Conservation (phyloP, 345 rosid species). For the Hevea brasiliensis region DNA sequence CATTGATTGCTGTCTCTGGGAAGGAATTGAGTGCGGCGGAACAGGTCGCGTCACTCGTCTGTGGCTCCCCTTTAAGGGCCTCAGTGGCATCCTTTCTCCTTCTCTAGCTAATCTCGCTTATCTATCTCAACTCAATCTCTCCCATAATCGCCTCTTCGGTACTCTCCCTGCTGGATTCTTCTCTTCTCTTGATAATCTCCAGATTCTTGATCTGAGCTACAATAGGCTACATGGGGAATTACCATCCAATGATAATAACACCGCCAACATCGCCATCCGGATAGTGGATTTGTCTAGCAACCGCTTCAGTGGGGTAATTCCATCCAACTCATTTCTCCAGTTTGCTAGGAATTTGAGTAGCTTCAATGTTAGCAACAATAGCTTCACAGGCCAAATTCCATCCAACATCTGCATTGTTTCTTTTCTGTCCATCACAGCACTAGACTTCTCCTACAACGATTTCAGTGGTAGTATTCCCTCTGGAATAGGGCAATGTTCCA, state of each 20-base stretch:
- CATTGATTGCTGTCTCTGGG: constrained; percentile 84
- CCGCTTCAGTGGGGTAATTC: constrained; percentile 49
- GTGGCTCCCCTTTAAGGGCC: constrained; percentile 53
- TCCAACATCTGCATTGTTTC: constrained; percentile 51
- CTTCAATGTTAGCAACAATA: constrained; percentile 79
- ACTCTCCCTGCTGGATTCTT: constrained; percentile 51
- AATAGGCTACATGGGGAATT: constrained; percentile 62
- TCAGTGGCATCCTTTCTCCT: constrained; percentile 51
- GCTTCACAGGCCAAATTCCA: constrained; percentile 65
- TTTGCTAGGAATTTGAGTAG: constrained; percentile 49
- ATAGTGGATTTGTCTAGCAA: constrained; percentile 70
- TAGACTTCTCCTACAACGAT: constrained; percentile 68
- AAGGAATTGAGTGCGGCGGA: constrained; percentile 58
- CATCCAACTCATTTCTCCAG: constrained; percentile 37
- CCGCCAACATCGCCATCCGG: constrained; percentile 31
- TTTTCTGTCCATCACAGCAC: constrained; percentile 33
- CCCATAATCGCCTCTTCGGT: constrained; percentile 65
- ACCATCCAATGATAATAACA: constrained; percentile 21
- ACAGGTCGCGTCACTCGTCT: constrained; percentile 52
- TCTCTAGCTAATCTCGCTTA: constrained; percentile 43
- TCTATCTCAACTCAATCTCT: constrained; percentile 64
- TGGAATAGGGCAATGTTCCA: constrained; percentile 60
- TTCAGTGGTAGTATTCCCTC: constrained; percentile 47
- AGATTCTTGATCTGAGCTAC: constrained; percentile 71
- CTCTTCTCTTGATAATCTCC: constrained; percentile 41